Base-by-base conservation (phyloP, 164 flowering plant genomes). In the Litsea cubeba region DNA sequence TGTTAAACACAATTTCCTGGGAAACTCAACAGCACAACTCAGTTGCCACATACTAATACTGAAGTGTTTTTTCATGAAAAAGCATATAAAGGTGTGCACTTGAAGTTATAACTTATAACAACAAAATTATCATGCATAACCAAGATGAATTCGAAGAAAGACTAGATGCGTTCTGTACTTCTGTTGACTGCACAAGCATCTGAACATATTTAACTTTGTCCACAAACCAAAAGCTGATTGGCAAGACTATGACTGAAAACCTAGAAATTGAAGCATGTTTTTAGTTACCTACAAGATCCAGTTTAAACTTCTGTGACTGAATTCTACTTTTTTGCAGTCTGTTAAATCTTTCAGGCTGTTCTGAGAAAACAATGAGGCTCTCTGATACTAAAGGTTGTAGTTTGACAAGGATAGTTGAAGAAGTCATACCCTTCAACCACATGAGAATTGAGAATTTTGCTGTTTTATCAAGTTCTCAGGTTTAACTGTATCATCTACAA, bases 291-390 rank as follows among this genome's bases (percentile, higher is more conserved):
- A 8, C 46, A 40, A 8, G 46, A 40, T 40, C 10, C 46, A 7
- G 46, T 64, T 20, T 57, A 17, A 54, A 54, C 60, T 54, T 15
- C 2, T 58, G 60, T 72, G 2, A 71, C 60, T 71, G 73, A 74
- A 18, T 30, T 15, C 23, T 57, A 23, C 26, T 58, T 15, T 74
- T 51, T 74, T 85, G 88, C 94, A 93, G 97, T 84, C 83, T 18
- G 89, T 93, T 67, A 69, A 83, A 49, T 90, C 98, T 57, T 93
- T 93, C 88, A 80, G 81, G 76, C 86, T 93, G 24, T 82, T 79
- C 71, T 88, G 85, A 91, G 10, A 5, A 63, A 4, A 65, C 69
- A 15, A 15, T 1, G n/a, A 28, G 20, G 22, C 10, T 26, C 40
- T 28, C 18, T 18, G 22, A 18, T 26, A 30, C 69, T 7, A 7